Conservation (phyloP, 306 rosid species). For the Lablab purpureus region DNA sequence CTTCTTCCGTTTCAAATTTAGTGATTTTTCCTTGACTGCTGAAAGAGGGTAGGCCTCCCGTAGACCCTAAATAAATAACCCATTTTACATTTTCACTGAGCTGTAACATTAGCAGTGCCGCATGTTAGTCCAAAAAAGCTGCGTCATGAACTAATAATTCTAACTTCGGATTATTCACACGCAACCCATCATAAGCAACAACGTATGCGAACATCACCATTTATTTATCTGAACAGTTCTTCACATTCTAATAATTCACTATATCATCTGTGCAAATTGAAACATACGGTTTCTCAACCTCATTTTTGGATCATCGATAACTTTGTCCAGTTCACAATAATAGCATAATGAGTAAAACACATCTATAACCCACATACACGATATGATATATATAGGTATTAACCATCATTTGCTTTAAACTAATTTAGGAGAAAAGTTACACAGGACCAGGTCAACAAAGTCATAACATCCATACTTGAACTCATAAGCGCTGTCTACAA, state of each 20-base stretch:
- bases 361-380: background rate
- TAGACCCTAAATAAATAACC: background rate
- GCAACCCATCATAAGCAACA: conserved; percentile 43
- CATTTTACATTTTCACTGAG: background rate
- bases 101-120: background rate
- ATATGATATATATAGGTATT: background rate
- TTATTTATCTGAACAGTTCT: background rate
- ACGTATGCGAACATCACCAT: background rate
- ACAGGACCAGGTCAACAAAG: conserved; percentile 50
- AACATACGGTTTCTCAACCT: background rate
- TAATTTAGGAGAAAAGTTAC: conserved; percentile 34
- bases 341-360: background rate
- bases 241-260: background rate
- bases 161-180: conserved; percentile 41
- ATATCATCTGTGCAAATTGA: background rate
- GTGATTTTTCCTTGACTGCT: background rate
- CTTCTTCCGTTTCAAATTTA: background rate
- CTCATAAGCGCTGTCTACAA: conserved; percentile 37
- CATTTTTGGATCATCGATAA: background rate
- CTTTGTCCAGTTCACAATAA: background rate
- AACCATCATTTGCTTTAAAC: conserved; percentile 25
- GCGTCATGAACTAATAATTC: conserved; percentile 6
- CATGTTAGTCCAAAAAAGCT: background rate
- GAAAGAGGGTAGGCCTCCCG: no score
- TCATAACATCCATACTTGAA: conserved; percentile 40